Evolutionary conservation across 2,329 filamentous ascomycete genomes (phyloP), one percentile per base, ranked within the genome.

Genomic region (Penicillium sclerotiorum): DNA sequence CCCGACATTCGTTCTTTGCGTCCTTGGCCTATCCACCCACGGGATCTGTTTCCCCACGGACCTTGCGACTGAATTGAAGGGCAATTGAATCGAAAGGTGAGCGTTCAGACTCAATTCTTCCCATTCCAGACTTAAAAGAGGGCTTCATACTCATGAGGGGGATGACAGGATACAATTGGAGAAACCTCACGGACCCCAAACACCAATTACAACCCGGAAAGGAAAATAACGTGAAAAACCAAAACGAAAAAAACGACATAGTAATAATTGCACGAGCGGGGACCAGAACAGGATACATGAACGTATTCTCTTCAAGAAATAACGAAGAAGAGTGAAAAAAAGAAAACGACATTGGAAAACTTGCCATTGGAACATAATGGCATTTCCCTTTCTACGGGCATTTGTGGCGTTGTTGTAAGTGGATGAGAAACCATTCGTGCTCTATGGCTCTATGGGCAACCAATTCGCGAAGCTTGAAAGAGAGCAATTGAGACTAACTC

Each of bases 341-440:
- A 21, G 37, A 28, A 40, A 47, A 32, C 37, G 11, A 43, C 15
- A 33, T n/a, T 44, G 25, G 25, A 28, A 28, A 28, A 8, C 25
- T 38, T 8, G 9, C 5, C 20, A n/a, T 27, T 23, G 20, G 27
- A 15, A 15, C 49, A 62, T 49, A 52, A 72, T 72, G 69, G 65
- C 64, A 48, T 70, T 71, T 54, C 67, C 69, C 32, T 72, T 68
- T 48, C 59, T 72, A 65, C 63, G 67, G 63, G 63, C 67, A 33
- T 75, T 75, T 49, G 59, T 73, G 52, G 63, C 64, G 58, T 68
- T 73, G 46, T 74, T 74, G 72, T 75, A n/a, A 53, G 45, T 55
- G 4, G 18, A 21, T 25, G 8, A 17, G 3, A 18, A 20, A 18
- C 9, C 9, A 22, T n/a, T n/a, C n/a, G n/a, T n/a, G n/a, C n/a